phyloP scores from a whole-genome alignment of 176 grass and related monocot species.

The Olyra latifolia region DNA sequence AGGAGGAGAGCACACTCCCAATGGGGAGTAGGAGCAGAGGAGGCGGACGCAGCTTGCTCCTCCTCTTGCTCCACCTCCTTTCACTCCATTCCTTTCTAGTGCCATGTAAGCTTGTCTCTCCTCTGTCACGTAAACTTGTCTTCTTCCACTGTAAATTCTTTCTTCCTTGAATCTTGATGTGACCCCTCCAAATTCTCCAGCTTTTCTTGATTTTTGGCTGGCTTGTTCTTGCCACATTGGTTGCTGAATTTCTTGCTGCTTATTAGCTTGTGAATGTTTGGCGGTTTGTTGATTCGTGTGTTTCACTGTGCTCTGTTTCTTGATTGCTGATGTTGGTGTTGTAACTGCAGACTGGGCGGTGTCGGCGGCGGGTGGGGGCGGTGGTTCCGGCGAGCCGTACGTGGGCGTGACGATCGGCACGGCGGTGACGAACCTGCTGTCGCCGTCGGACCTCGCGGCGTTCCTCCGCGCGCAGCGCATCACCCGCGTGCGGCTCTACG shows the following conservation, averaged over 20 bases:
- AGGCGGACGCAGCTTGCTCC: conserved; percentile 28
- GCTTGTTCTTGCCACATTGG: neutral
- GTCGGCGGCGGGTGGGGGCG: conserved; percentile 19
- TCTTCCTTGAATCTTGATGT: neutral
- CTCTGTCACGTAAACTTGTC: neutral
- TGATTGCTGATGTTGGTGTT: neutral
- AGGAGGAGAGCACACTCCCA: conserved; percentile 24
- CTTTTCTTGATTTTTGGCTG: neutral
- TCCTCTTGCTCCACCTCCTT: conserved; percentile 29
- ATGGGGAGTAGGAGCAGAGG: conserved; percentile 60
- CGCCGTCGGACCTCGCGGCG: conserved; percentile 63
- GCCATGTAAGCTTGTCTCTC: conserved; percentile 32
- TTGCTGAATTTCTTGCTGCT: neutral
- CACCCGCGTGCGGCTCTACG: conserved; percentile 80
- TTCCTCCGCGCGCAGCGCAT: conserved; percentile 83
- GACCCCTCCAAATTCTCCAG: neutral
- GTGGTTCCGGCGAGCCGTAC: conserved; percentile 40
- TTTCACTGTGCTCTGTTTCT: conserved; percentile 12
- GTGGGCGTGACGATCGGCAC: conserved; percentile 91
- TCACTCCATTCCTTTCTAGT: conserved; percentile 38
- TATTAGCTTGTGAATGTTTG: neutral
- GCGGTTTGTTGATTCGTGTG: neutral
- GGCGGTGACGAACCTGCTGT: conserved; percentile 72
- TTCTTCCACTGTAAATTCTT: neutral
- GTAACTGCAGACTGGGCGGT: neutral